Conservation (phyloP, 1,284 basidiomycete species). For the Cronartium quercuum region DNA sequence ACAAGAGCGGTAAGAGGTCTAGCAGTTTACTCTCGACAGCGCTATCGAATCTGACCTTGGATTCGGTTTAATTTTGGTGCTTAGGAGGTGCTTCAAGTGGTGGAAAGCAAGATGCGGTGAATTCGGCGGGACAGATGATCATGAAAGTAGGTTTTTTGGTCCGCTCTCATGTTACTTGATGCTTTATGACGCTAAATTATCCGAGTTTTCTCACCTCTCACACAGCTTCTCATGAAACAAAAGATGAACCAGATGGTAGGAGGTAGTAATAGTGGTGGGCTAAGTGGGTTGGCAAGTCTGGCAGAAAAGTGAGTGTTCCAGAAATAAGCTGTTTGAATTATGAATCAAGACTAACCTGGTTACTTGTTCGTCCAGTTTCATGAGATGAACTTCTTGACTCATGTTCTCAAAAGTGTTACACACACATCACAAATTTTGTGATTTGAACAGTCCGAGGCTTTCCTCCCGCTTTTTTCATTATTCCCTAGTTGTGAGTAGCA, state of each 20-base stretch:
- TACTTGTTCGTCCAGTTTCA: too few species aligned
- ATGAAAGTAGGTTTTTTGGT: constrained; percentile 21
- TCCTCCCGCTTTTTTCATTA: too few species aligned
- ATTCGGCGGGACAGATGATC: constrained; percentile 32
- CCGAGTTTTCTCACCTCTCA: neutral
- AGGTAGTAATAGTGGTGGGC: constrained; percentile 19
- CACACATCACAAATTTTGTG: too few species aligned
- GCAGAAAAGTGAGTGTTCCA: constrained; percentile 17
- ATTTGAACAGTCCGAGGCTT: too few species aligned
- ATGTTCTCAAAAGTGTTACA: too few species aligned
- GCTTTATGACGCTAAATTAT: neutral
- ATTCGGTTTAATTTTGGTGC: neutral
- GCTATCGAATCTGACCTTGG: neutral
- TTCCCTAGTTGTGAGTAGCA: too few species aligned
- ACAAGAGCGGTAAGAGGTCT: constrained; percentile 12
- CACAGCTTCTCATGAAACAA: constrained; percentile 30
- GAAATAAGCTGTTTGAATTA: too few species aligned
- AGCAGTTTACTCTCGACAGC: neutral
- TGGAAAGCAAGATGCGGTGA: constrained; percentile 35
- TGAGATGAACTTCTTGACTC: too few species aligned
- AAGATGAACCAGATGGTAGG: constrained; percentile 31
- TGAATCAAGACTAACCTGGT: too few species aligned
- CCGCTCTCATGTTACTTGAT: neutral
- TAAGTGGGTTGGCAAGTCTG: constrained; percentile 27
- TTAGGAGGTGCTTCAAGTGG: constrained; percentile 25